Conservation (phyloP, 805 yeast species). For the Barnettozyma sucrosica region DNA sequence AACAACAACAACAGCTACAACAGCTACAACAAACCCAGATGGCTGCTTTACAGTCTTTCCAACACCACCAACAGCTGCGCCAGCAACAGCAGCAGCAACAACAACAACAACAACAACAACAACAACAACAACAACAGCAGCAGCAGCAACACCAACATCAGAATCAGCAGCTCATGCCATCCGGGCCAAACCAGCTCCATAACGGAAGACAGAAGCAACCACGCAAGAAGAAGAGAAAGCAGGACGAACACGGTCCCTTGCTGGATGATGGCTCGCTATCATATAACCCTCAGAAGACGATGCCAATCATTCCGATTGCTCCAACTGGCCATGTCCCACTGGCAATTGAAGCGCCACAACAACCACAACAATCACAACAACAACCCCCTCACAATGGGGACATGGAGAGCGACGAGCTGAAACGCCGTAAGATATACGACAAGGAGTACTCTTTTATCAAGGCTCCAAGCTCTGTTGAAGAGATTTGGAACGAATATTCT, state of each 20-base stretch:
- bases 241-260: conserved; percentile 15
- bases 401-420: conserved; percentile 9
- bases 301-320: conserved; percentile 7
- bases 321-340: conserved; percentile 13
- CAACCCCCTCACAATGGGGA: conserved; percentile 1
- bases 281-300: background rate
- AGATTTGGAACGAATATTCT: conserved; percentile 53
- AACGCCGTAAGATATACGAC: conserved; percentile 26
- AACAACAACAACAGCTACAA: conserved; percentile 10
- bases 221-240: conserved; percentile 16
- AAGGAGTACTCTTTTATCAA: conserved; percentile 34
- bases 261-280: conserved; percentile 17
- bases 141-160: conserved; percentile 1
- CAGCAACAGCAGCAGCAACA: conserved; percentile 13
- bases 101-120: conserved; percentile 8
- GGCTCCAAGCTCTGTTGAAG: conserved; percentile 42
- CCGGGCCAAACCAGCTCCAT: background rate
- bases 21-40: conserved; percentile 7
- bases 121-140: conserved; percentile 3
- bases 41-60: conserved; percentile 5
- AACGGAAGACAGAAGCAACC: conserved; percentile 4
- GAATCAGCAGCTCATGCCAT: background rate
- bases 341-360: conserved; percentile 3
- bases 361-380: conserved; percentile 7
- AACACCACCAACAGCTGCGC: conserved; percentile 9